These are phyloP conservation scores for Leccinum subtestaceum DNA, from an alignment of 768 basidiomycete genomes.

Conservation along the genomic window DNA sequence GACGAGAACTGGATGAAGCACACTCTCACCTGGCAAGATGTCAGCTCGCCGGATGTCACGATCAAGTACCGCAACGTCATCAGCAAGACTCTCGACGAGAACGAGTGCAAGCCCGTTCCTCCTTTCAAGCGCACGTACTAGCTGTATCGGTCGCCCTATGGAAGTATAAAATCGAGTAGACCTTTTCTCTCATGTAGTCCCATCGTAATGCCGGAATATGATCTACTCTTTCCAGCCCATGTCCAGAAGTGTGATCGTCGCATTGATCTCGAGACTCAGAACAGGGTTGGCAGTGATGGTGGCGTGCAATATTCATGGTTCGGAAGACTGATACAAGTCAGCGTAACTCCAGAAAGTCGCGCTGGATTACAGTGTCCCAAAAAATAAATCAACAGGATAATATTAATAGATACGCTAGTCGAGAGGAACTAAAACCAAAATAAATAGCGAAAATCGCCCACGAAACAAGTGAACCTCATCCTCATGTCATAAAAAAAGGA, in stretches of 20 bases:
- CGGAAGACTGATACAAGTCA: too few relatives aligned
- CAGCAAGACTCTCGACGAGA: constrained; percentile 84
- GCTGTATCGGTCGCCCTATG: neutral
- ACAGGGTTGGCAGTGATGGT: too few relatives aligned
- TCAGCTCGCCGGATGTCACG: constrained; percentile 74
- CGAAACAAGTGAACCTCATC: neutral
- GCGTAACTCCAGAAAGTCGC: neutral
- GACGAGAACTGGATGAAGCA: constrained; percentile 95
- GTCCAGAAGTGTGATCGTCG: neutral
- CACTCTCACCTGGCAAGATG: constrained; percentile 88
- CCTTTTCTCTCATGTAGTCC: constrained; percentile 8
- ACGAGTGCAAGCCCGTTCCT: constrained; percentile 94
- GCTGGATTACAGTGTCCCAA: neutral
- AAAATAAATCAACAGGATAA: neutral
- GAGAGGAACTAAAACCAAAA: neutral
- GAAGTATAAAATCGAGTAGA: constrained; percentile 8
- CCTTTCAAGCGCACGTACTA: constrained; percentile 97
- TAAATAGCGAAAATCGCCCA: neutral
- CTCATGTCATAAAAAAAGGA: neutral
- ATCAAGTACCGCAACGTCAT: constrained; percentile 90
- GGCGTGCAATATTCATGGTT: neutral
- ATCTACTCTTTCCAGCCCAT: constrained; percentile 1
- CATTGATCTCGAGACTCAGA: neutral
- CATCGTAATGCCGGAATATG: constrained; percentile 9
- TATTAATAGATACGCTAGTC: neutral